These are phyloP conservation scores for Drechmeria coniospora DNA, from an alignment of 2,329 filamentous ascomycete species.

Conservation along the genomic window DNA sequence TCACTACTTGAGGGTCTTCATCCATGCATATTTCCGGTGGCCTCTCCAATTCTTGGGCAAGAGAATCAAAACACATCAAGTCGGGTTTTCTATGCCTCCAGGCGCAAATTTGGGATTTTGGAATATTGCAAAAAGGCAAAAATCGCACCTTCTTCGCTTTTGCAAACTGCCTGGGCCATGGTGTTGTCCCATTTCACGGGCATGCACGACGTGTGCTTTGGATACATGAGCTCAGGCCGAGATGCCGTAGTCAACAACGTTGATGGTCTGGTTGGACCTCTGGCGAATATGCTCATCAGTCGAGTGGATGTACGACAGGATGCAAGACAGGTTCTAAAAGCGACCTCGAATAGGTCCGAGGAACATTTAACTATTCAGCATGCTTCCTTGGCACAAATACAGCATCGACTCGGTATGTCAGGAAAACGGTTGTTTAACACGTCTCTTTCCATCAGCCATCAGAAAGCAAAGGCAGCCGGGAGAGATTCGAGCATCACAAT, in stretches of 20 bases:
- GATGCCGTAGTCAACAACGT: slow-evolving; percentile 33
- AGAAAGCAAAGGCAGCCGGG: neutral
- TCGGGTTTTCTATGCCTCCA: neutral
- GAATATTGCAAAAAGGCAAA: slow-evolving; percentile 21
- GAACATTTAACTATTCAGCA: slow-evolving; percentile 30
- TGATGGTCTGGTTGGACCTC: slow-evolving; percentile 31
- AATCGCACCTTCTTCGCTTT: slow-evolving; percentile 31
- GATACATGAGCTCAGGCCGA: slow-evolving; percentile 36
- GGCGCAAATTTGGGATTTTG: neutral
- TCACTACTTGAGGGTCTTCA: slow-evolving; percentile 2
- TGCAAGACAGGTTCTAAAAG: slow-evolving; percentile 20
- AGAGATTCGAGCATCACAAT: neutral
- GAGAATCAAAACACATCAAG: neutral
- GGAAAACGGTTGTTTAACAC: slow-evolving; percentile 15
- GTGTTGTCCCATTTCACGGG: slow-evolving; percentile 31
- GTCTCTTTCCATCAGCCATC: slow-evolving; percentile 15
- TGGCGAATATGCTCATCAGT: slow-evolving; percentile 40
- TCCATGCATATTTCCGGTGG: slow-evolving; percentile 5
- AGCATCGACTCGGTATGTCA: slow-evolving; percentile 15
- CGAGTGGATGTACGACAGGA: slow-evolving; percentile 19
- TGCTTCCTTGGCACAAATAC: slow-evolving; percentile 31
- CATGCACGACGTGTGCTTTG: slow-evolving; percentile 32
- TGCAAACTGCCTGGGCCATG: slow-evolving; percentile 37
- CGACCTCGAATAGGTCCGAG: slow-evolving; percentile 29
- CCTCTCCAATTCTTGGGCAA: neutral